Evolutionary conservation across 2,329 filamentous ascomycete genomes (phyloP).

Genomic region (Bretziella fagacearum): DNA sequence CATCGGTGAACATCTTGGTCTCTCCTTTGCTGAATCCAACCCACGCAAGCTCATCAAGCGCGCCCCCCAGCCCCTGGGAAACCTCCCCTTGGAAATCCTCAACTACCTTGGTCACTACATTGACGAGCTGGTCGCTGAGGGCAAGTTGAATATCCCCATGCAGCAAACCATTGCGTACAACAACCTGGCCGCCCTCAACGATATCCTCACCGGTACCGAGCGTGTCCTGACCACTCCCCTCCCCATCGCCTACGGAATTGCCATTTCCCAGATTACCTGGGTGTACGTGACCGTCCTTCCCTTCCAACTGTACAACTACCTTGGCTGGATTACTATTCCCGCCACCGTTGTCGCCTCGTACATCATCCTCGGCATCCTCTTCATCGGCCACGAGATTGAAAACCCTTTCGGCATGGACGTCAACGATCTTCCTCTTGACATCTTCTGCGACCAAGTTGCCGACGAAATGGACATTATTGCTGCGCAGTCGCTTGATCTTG

Average conservation of each 20-base stretch:
- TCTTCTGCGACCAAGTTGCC: constrained; percentile 59
- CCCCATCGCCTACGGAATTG: constrained; percentile 67
- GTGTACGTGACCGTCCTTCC: constrained; percentile 66
- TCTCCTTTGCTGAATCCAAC: constrained; percentile 62
- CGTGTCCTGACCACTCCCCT: constrained; percentile 69
- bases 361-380: constrained; percentile 60
- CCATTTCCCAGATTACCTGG: constrained; percentile 75
- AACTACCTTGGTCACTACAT: constrained; percentile 52
- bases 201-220: constrained; percentile 55
- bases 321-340: constrained; percentile 62
- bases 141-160: constrained; percentile 37
- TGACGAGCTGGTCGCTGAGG: constrained; percentile 40
- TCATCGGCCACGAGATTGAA: constrained; percentile 67
- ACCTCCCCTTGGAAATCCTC: constrained; percentile 69
- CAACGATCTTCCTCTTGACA: constrained; percentile 63
- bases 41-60: constrained; percentile 63
- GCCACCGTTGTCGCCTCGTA: constrained; percentile 57
- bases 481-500: constrained; percentile 25
- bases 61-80: constrained; percentile 55
- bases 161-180: constrained; percentile 45
- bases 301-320: constrained; percentile 52
- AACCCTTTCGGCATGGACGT: constrained; percentile 74
- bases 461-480: constrained; percentile 60
- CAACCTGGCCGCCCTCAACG: constrained; percentile 47
- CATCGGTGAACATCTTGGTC: constrained; percentile 54